Percentiles rank a stretch among this genome's conserved stretches.
These are phyloP conservation scores for Solanum chacoense DNA, from an alignment of 305 asterid species.

Conservation along the genomic window DNA sequence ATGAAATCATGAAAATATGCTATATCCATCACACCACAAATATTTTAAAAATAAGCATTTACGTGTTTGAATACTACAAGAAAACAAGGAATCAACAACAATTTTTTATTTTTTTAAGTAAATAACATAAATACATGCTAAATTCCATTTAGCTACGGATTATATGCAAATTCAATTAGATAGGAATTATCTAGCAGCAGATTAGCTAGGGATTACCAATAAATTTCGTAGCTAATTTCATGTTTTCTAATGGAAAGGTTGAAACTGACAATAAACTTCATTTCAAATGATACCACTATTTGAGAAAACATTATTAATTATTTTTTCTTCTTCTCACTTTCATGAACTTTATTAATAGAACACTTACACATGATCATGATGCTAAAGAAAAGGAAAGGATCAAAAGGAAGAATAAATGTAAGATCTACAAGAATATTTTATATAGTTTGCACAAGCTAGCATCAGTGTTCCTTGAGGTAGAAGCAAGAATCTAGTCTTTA, in stretches of 20 bases:
- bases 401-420: background rate
- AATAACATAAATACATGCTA: background rate
- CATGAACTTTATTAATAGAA: background rate
- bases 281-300: background rate
- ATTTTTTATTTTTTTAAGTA: background rate
- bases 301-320: background rate
- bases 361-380: background rate
- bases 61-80: background rate
- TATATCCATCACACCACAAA: background rate
- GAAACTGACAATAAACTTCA: background rate
- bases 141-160: background rate
- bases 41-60: background rate
- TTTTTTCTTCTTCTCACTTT: no score
- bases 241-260: background rate
- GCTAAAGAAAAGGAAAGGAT: background rate
- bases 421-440: background rate
- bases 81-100: background rate
- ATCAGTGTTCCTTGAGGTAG: background rate
- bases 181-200: background rate
- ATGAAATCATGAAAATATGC: background rate
- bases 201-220: background rate
- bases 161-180: background rate
- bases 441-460: constrained; percentile 1
- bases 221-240: background rate
- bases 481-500: background rate